These are phyloP conservation scores for Exophiala calicioides DNA, from an alignment of 2,329 filamentous ascomycete species.

Conservation along the genomic window DNA sequence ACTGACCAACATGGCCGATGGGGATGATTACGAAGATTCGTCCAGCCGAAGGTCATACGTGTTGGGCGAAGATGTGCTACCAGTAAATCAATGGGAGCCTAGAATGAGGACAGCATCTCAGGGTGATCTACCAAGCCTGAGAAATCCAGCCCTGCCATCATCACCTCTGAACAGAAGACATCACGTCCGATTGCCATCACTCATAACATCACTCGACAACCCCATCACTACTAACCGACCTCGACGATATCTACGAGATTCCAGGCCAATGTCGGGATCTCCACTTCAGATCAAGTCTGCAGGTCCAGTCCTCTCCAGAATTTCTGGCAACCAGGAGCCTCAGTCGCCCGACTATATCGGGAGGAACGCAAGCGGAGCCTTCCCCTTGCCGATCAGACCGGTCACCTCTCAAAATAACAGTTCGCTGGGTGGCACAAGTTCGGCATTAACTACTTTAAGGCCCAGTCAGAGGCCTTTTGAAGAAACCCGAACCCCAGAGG, in stretches of 20 bases:
- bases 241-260: background rate
- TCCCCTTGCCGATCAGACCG: slow-evolving; percentile 13
- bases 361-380: slow-evolving; percentile 15
- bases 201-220: slow-evolving; percentile 24
- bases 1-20: background rate
- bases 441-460: background rate
- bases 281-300: slow-evolving; percentile 22
- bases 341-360: slow-evolving; percentile 25
- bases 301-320: slow-evolving; percentile 10
- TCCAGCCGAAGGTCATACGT: no score
- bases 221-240: background rate
- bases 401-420: slow-evolving; percentile 19
- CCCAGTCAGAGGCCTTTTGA: slow-evolving; percentile 1
- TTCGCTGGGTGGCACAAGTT: slow-evolving; percentile 1
- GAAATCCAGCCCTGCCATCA: background rate
- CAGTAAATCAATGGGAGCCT: background rate
- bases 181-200: slow-evolving; percentile 27
- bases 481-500: slow-evolving; percentile 21
- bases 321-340: slow-evolving; percentile 6
- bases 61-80: no score
- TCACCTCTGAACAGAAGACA: slow-evolving; percentile 27
- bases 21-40: background rate
- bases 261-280: background rate
- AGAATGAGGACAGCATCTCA: background rate
- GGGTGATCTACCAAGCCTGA: background rate